A percentile compares a stretch with the other conserved stretches of the same genome.
These are phyloP conservation scores for Naumovozyma castellii DNA, from an alignment of 805 yeast genomes.

Conservation along the genomic window DNA sequence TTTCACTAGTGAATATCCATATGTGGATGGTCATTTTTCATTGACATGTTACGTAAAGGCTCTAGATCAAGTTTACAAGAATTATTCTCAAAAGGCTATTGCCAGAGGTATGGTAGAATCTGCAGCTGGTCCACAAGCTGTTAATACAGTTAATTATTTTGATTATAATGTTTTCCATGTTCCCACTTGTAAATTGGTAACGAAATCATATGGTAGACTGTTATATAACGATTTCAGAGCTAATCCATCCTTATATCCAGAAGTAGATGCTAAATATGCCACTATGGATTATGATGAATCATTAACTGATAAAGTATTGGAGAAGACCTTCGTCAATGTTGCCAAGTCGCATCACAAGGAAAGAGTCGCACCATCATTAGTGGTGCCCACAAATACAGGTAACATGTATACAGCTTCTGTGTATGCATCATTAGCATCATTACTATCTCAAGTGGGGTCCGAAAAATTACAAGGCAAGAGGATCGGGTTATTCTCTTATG, in stretches of 20 bases:
- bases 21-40: conserved; percentile 95
- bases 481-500: conserved; percentile 90
- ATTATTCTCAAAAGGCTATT: conserved; percentile 69
- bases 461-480: conserved; percentile 73
- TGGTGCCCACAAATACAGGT: conserved; percentile 92
- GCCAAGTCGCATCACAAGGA: conserved; percentile 59
- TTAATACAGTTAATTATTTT: conserved; percentile 63
- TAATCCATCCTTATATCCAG: conserved; percentile 57
- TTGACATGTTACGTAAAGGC: conserved; percentile 90
- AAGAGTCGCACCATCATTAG: conserved; percentile 71
- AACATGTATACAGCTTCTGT: conserved; percentile 95
- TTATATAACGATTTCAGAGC: conserved; percentile 77
- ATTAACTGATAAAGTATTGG: conserved; percentile 68
- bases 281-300: conserved; percentile 63
- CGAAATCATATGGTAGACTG: conserved; percentile 87
- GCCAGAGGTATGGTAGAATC: conserved; percentile 38
- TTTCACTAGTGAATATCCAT: conserved; percentile 91
- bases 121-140: conserved; percentile 42
- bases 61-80: conserved; percentile 73
- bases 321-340: conserved; percentile 72
- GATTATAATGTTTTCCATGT: conserved; percentile 96
- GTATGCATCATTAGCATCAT: conserved; percentile 77
- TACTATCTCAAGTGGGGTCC: conserved; percentile 64
- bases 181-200: conserved; percentile 92
- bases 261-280: conserved; percentile 43